phyloP scores from a whole-genome alignment of 225 moss, liverwort and hornwort genomes.

The Physcomitrellopsis africana region DNA sequence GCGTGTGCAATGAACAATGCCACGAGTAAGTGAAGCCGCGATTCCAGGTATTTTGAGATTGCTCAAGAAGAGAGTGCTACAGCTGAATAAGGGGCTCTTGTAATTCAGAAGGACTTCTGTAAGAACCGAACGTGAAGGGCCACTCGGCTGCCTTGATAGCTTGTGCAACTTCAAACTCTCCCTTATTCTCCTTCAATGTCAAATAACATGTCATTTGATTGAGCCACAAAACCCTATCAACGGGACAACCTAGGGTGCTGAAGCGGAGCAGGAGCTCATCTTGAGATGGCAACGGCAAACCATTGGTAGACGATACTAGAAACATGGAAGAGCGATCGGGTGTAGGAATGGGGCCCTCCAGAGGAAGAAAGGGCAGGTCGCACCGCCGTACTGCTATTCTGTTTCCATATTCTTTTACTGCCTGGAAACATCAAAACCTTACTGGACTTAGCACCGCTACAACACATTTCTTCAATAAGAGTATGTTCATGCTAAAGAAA shows the following conservation, averaged over 20 bases:
- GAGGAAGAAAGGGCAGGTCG: slow-evolving; percentile 55
- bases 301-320: slow-evolving; percentile 45
- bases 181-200: slow-evolving; percentile 43
- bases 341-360: slow-evolving; percentile 52
- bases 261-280: slow-evolving; percentile 56
- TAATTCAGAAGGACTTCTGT: slow-evolving; percentile 50
- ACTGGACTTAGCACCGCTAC: neutral
- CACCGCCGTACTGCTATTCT: slow-evolving; percentile 50
- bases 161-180: slow-evolving; percentile 29
- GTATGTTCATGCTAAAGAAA: neutral
- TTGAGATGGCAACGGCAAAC: slow-evolving; percentile 54
- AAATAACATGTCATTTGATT: slow-evolving; percentile 61
- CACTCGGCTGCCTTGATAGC: slow-evolving; percentile 43
- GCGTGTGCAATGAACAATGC: neutral
- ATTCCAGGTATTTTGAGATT: neutral
- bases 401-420: slow-evolving; percentile 46
- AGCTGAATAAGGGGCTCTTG: slow-evolving; percentile 45
- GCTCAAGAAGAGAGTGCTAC: slow-evolving; percentile 18
- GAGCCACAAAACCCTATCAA: slow-evolving; percentile 53
- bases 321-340: slow-evolving; percentile 60
- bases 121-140: slow-evolving; percentile 51
- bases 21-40: too few species aligned
- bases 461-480: neutral
- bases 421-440: slow-evolving; percentile 30
- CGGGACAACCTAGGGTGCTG: slow-evolving; percentile 35